phyloP scores from a whole-genome alignment of 331 rosid species.

The Acacia concinna region DNA sequence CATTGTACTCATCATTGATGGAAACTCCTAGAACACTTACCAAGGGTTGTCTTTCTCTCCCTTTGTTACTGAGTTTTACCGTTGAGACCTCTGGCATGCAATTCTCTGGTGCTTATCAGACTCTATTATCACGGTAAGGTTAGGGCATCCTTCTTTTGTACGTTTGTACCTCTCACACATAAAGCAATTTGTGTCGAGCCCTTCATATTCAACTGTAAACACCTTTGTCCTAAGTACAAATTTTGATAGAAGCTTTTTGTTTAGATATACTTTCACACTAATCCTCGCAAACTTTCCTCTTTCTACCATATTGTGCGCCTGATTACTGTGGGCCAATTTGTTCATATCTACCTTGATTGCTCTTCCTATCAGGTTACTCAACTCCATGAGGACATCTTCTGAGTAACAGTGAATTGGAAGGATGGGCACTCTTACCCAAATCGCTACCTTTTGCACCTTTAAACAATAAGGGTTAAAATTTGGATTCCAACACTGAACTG shows the following conservation, averaged over 20 bases:
- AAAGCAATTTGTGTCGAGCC: no score
- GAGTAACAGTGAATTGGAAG: neutral
- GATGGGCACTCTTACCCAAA: neutral
- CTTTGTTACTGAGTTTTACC: no score
- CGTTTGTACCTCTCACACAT: no score
- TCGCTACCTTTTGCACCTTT: neutral
- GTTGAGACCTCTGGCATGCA: no score
- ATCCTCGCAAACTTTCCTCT: neutral
- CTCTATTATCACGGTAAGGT: no score
- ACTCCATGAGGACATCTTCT: neutral
- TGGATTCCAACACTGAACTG: neutral
- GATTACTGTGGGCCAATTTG: neutral
- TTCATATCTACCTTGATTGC: neutral
- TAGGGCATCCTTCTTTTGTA: no score
- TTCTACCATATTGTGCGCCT: neutral
- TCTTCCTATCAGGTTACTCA: neutral
- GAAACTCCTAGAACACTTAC: no score
- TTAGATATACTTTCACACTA: neutral
- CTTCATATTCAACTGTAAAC: no score
- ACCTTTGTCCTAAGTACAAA: no score
- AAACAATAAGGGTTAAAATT: neutral
- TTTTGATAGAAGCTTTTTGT: neutral
- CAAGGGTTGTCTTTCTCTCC: no score
- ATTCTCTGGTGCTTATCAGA: no score
- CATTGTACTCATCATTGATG: no score